phyloP scores from a whole-genome alignment of 2,329 filamentous ascomycete genomes.

The Cladobotryum protrusum region DNA sequence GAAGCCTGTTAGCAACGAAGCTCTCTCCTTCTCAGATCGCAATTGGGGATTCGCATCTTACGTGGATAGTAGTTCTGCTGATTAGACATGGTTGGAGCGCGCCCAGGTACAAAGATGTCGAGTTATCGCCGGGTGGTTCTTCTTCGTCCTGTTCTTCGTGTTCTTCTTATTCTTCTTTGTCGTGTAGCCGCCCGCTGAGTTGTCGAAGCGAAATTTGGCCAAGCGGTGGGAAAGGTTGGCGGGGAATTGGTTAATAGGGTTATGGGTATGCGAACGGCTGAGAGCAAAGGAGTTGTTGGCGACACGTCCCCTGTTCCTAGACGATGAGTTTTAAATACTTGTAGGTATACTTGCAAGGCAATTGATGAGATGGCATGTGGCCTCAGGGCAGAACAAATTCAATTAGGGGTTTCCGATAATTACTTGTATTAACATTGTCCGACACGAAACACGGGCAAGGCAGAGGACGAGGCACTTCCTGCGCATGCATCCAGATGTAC shows the following conservation, averaged over 20 bases:
- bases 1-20: conserved; percentile 12
- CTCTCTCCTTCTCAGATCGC: neutral
- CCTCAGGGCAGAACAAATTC: too few species aligned
- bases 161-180: neutral
- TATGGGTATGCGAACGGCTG: neutral
- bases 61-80: conserved; percentile 42
- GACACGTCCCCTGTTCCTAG: too few species aligned
- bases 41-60: conserved; percentile 23
- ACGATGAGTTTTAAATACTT: too few species aligned
- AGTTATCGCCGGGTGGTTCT: neutral
- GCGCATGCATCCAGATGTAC: too few species aligned
- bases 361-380: too few species aligned
- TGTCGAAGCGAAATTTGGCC: neutral
- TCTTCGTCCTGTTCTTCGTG: neutral
- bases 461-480: too few species aligned
- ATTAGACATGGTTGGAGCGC: conserved; percentile 29
- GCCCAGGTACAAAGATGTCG: too few species aligned
- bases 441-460: too few species aligned
- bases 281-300: neutral
- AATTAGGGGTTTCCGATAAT: too few species aligned
- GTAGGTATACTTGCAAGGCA: too few species aligned
- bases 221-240: neutral
- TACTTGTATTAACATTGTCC: too few species aligned
- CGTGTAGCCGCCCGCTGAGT: neutral
- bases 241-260: neutral